Evolutionary conservation across 2,329 filamentous ascomycete genomes (phyloP), one percentile per base, ranked within the genome.

Genomic region (Macrophomina pseudophaseolina): DNA sequence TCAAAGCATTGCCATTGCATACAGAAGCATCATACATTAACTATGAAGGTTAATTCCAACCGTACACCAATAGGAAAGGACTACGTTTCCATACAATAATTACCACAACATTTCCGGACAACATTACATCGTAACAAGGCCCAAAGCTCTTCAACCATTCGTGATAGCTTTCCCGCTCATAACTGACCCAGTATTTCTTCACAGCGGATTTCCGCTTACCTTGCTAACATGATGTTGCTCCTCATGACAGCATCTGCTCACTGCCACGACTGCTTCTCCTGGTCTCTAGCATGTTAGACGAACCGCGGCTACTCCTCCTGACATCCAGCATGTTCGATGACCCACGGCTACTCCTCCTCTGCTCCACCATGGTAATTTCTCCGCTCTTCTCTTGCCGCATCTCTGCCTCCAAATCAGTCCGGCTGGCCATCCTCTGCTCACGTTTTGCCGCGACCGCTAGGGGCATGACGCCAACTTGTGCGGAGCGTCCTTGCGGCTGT

Each of bases 291-390:
- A 59, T 46, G 28, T 28, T 14, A 12, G 54, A 59, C 40, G 56
- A 60, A 5, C 56, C 56, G 9, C 40, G 56, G 16, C 56, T 60
- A 18, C 16, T 44, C 28, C 40, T 18, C 40, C 56, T 32, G 14
- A 40, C 42, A n/a, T 60, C 40, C 42, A 48, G 2, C 56, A 58
- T 40, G 23, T 58, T 40, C 18, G 53, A 58, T 28, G 53, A 58
- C 3, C 53, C 53, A 4, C 53, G 53, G 53, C 56, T 60, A 28
- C 7, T 33, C 5, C 56, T 40, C 40, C 56, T 46, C 56, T 60
- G 56, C 40, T 60, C 56, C 16, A 60, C 56, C 56, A 60, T 60
- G 8, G 56, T 60, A 28, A 60, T 30, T 18, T 33, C 40, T 30
- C 28, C 56, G 23, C 12, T 12, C 7, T 33, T 18, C 28, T 60